phyloP scores from a whole-genome alignment of 768 basidiomycete genomes.

The Kwoniella europaea region DNA sequence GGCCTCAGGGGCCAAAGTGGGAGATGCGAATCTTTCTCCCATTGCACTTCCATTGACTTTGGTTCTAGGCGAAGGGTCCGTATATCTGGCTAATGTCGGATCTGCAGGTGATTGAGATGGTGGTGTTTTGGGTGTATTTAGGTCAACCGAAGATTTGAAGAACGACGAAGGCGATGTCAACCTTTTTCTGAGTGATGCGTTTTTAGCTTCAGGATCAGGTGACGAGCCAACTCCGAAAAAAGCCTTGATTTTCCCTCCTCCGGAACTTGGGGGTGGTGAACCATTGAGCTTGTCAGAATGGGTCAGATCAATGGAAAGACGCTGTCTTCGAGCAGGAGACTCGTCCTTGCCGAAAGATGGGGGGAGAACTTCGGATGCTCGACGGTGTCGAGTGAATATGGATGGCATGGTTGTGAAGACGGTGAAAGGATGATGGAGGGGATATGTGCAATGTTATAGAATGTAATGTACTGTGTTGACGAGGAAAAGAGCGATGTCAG shows the following conservation, averaged over 20 bases:
- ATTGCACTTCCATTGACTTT: not conserved
- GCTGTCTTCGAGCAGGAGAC: slow-evolving; percentile 18
- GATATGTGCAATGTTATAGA: not conserved
- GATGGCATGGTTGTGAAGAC: slow-evolving; percentile 37
- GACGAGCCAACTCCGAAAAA: slow-evolving; percentile 30
- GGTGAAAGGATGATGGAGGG: not conserved
- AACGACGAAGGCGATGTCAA: slow-evolving; percentile 33
- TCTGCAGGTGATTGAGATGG: not conserved
- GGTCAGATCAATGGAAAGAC: slow-evolving; percentile 21
- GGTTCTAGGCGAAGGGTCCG: slow-evolving; percentile 25
- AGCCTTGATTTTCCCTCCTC: slow-evolving; percentile 36
- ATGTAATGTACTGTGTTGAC: not conserved
- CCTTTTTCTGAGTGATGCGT: slow-evolving; percentile 21
- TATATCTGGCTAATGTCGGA: slow-evolving; percentile 25
- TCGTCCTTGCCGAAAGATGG: slow-evolving; percentile 9
- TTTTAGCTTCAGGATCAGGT: slow-evolving; percentile 16
- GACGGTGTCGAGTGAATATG: slow-evolving; percentile 37
- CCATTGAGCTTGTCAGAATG: slow-evolving; percentile 1
- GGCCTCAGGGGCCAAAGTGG: slow-evolving; percentile 36
- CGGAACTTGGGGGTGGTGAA: slow-evolving; percentile 13
- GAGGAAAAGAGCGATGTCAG: too few relatives aligned
- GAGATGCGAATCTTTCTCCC: slow-evolving; percentile 24
- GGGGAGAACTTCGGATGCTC: slow-evolving; percentile 32
- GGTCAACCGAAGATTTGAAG: slow-evolving; percentile 21
- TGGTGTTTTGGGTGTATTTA: slow-evolving; percentile 8